A percentile compares a stretch with the other conserved stretches of the same genome.
These are phyloP conservation scores for Rhizopogon rudus DNA, from an alignment of 768 basidiomycete genomes.

Conservation along the genomic window DNA sequence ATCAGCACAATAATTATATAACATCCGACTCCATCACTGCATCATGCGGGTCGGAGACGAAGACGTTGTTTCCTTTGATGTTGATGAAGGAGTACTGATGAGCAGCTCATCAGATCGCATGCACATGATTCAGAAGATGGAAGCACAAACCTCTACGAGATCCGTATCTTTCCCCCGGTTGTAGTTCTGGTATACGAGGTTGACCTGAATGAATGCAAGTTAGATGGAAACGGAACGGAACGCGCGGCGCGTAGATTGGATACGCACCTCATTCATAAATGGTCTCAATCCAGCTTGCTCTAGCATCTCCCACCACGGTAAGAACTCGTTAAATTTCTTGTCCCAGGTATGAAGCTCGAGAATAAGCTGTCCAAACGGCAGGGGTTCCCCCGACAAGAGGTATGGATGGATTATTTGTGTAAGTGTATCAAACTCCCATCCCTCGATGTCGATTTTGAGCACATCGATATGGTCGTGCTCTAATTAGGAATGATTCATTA, in stretches of 20 bases:
- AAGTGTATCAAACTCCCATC: conserved; percentile 43
- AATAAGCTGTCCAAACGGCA: conserved; percentile 44
- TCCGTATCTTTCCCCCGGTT: conserved; percentile 41
- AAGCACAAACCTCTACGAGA: conserved; percentile 41
- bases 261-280: conserved; percentile 38
- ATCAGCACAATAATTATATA: conserved; percentile 5
- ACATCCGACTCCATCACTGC: conserved; percentile 5
- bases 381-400: conserved; percentile 27
- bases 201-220: conserved; percentile 34
- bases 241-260: background rate
- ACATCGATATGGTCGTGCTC: conserved; percentile 35
- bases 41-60: conserved; percentile 28
- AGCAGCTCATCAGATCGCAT: conserved; percentile 1
- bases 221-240: background rate
- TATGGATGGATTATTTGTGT: conserved; percentile 34
- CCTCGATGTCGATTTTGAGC: conserved; percentile 44
- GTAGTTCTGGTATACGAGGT: conserved; percentile 55
- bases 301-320: conserved; percentile 42
- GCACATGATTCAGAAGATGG: background rate
- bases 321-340: conserved; percentile 30
- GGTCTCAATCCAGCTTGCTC: conserved; percentile 43
- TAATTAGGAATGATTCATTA: conserved; percentile 3
- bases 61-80: conserved; percentile 43
- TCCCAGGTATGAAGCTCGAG: conserved; percentile 40
- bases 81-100: conserved; percentile 52